Conservation (phyloP, 257 asterid genomes). For the Henckelia pumila region DNA sequence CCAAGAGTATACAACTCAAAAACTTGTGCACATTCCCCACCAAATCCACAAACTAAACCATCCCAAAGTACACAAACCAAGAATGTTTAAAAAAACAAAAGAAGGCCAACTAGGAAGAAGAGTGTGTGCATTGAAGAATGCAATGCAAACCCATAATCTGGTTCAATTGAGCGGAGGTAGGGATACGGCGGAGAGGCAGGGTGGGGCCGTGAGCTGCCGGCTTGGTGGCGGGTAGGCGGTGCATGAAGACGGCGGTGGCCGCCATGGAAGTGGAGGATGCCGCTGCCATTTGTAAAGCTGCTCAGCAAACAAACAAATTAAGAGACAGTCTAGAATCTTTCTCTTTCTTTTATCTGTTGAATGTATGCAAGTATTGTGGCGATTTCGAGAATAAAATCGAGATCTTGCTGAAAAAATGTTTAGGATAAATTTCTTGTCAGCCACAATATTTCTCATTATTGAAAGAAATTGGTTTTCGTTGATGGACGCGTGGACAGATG, state of each 20-base stretch:
- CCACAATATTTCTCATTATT: slow-evolving; percentile 35
- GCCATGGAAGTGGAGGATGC: slow-evolving; percentile 59
- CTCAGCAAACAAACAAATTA: slow-evolving; percentile 15
- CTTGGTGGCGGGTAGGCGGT: slow-evolving; percentile 30
- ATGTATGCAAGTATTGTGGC: slow-evolving; percentile 14
- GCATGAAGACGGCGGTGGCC: slow-evolving; percentile 45
- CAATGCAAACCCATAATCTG: slow-evolving; percentile 10
- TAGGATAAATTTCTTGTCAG: slow-evolving; percentile 28
- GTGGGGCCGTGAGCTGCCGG: slow-evolving; percentile 31
- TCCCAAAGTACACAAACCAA: slow-evolving; percentile 11
- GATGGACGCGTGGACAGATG: slow-evolving; percentile 51
- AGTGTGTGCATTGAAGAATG: background rate
- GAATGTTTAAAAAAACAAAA: background rate
- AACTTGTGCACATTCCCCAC: slow-evolving; percentile 2
- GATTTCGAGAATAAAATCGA: background rate
- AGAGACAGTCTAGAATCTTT: slow-evolving; percentile 28
- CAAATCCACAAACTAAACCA: slow-evolving; percentile 4
- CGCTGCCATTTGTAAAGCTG: slow-evolving; percentile 44
- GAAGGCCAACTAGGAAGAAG: background rate
- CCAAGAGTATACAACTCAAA: background rate
- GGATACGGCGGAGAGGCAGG: slow-evolving; percentile 39
- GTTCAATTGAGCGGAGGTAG: slow-evolving; percentile 32
- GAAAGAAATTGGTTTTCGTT: slow-evolving; percentile 18
- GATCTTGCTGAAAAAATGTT: slow-evolving; percentile 18
- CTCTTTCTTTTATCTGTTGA: slow-evolving; percentile 40